These are phyloP conservation scores for Coemansia sp. DNA, from an alignment of 192 early-diverging fungal genomes.

Conservation along the genomic window DNA sequence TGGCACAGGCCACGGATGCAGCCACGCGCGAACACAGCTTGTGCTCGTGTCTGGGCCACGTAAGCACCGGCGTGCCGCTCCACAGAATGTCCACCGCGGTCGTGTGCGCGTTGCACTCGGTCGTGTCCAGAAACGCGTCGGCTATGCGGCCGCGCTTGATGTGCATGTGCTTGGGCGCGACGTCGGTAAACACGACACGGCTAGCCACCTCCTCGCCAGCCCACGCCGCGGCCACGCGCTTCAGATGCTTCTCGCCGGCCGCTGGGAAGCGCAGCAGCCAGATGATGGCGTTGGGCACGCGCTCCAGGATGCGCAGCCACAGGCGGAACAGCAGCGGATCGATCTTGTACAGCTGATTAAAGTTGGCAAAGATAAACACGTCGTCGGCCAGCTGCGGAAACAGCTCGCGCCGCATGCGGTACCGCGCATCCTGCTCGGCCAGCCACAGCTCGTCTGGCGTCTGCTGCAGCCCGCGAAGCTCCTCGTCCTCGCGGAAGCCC, in stretches of 20 bases:
- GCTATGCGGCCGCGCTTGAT: slow-evolving; percentile 90
- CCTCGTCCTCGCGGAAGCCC: slow-evolving; percentile 81
- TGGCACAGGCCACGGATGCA: slow-evolving; percentile 80
- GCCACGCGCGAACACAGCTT: slow-evolving; percentile 91
- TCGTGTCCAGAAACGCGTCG: slow-evolving; percentile 90
- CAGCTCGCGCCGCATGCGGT: slow-evolving; percentile 81
- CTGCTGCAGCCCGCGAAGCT: slow-evolving; percentile 33
- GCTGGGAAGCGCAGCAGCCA: slow-evolving; percentile 93
- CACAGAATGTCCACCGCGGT: slow-evolving; percentile 94
- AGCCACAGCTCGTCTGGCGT: slow-evolving; percentile 62
- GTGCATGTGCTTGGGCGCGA: slow-evolving; percentile 82
- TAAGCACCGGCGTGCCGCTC: slow-evolving; percentile 91
- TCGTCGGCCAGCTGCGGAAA: slow-evolving; percentile 82
- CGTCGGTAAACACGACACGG: slow-evolving; percentile 84
- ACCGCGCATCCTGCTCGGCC: slow-evolving; percentile 75
- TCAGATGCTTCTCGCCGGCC: slow-evolving; percentile 78
- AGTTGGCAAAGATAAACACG: slow-evolving; percentile 91
- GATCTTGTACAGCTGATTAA: slow-evolving; percentile 97
- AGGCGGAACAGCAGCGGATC: slow-evolving; percentile 83
- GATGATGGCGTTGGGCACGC: slow-evolving; percentile 79
- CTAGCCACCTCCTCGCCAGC: slow-evolving; percentile 72
- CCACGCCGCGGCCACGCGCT: slow-evolving; percentile 69
- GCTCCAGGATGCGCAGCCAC: slow-evolving; percentile 80
- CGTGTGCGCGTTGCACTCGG: slow-evolving; percentile 96
- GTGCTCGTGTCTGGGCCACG: slow-evolving; percentile 83